Base-by-base conservation (phyloP, 305 asterid species). In the Fraxinus floribunda region DNA sequence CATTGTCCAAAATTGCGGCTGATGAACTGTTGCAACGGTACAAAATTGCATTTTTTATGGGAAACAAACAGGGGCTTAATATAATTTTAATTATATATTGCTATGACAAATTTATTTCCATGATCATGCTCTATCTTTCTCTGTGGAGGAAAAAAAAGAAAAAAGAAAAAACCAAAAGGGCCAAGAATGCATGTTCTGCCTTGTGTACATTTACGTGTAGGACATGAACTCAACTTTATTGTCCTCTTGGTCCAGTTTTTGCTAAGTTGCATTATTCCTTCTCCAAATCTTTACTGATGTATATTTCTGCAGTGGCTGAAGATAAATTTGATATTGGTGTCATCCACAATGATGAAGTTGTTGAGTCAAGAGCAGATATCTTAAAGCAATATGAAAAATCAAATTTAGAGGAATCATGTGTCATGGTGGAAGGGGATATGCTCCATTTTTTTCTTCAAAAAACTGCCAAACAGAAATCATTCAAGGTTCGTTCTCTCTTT, bases 371-470 rank as follows among this genome's bases (percentile, higher is more conserved):
- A 24, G 32, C 36, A 62, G 91, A 86, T 78, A 70, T 79, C 39
- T 62, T 84, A 5, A 92, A 88, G 82, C 88, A 84, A 1, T 77
- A 64, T 71, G 88, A 84, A 9, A 88, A 74, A 84, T 84, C 91
- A 57, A 77, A 24, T 68, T 80, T 94, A 75, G 95, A 89, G 82
- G 95, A 91, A 82, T 87, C 94, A 71, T 94, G 98, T 62, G 82
- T 95, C 62, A 80, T 94, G 89, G 94, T 95, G 79, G 95, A 93
- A 77, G 91, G 88, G 11, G 87, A 89, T 30, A 75, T 84, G 64
- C 88, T 77, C 79, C 87, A 49, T 70, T 62, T 60, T 39, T 75
- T 78, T 81, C 76, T 91, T 62, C 89, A 74, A 39, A 87, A 78
- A 72, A 78, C 88, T n/a, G 83, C 75, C 84, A 88, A 86, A 77